Conservation (phyloP, 371 early-diverging fungal species). For the Haplosporangium sp. region DNA sequence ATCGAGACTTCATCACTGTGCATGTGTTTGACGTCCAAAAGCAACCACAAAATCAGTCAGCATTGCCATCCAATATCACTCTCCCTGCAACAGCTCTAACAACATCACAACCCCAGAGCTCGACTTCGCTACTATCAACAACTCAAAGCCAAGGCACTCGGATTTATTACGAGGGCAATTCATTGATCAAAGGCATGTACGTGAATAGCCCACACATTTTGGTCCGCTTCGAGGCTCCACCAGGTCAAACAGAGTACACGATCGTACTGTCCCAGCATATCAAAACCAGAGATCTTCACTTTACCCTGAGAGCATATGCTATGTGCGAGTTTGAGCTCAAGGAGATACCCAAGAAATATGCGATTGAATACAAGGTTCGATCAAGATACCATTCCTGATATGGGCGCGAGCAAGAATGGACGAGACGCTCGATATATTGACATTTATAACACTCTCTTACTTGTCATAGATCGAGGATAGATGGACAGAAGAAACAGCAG, state of each 20-base stretch:
- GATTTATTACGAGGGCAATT: conserved; percentile 81
- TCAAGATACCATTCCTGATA: not conserved
- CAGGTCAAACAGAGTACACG: conserved; percentile 72
- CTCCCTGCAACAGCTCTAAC: conserved; percentile 3
- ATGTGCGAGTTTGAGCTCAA: conserved; percentile 71
- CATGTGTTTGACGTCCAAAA: conserved; percentile 81
- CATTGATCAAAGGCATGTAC: conserved; percentile 81
- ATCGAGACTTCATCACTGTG: conserved; percentile 85
- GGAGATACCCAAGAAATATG: conserved; percentile 73
- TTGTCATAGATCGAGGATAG: conserved; percentile 61
- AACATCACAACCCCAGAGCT: conserved; percentile 1
- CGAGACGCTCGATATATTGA: not conserved
- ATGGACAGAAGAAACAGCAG: conserved; percentile 86
- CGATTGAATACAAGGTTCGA: conserved; percentile 67
- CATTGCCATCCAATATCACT: conserved; percentile 19
- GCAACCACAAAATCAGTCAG: conserved; percentile 21
- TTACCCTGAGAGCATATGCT: conserved; percentile 79
- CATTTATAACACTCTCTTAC: not conserved
- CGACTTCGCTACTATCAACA: not conserved
- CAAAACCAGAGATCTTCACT: conserved; percentile 74
- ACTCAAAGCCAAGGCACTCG: conserved; percentile 60
- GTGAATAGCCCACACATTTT: conserved; percentile 89
- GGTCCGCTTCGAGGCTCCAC: conserved; percentile 75
- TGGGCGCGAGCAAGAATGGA: not conserved
- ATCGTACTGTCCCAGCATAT: conserved; percentile 87